These are phyloP conservation scores for Withania somnifera DNA, from an alignment of 305 asterid species.

Conservation along the genomic window DNA sequence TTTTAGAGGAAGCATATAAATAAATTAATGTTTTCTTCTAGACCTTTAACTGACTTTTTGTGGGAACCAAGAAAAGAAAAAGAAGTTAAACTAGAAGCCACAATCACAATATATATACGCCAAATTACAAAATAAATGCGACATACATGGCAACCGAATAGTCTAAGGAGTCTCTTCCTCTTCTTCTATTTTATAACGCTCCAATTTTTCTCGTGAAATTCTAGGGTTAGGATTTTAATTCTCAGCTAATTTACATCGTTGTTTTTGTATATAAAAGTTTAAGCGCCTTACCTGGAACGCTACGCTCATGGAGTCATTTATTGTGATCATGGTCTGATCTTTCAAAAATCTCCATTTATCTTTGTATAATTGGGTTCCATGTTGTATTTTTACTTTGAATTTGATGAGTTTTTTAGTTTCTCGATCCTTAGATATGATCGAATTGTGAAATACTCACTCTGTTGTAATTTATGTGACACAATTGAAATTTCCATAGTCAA, in stretches of 20 bases:
- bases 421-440: neutral
- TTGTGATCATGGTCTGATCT: slow-evolving; percentile 59
- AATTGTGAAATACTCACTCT: neutral
- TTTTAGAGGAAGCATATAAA: too few species aligned
- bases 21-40: too few species aligned
- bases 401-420: neutral
- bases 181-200: neutral
- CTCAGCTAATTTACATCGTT: neutral
- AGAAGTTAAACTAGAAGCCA: too few species aligned
- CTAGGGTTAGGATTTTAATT: slow-evolving; percentile 11
- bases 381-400: neutral
- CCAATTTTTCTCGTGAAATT: neutral
- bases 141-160: neutral
- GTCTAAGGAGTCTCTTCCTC: slow-evolving; percentile 1
- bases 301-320: slow-evolving; percentile 26
- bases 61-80: too few species aligned
- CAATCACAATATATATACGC: neutral
- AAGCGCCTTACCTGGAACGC: slow-evolving; percentile 30
- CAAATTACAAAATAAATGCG: neutral
- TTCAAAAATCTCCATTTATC: neutral
- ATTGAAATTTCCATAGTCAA: too few species aligned
- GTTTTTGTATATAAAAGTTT: too few species aligned
- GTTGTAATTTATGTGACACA: too few species aligned
- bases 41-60: too few species aligned
- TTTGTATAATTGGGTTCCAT: neutral